Percentiles rank a stretch among this genome's conserved stretches.
Conservation (phyloP, 1,284 basidiomycete genomes). For the Phellopilus nigrolimitatus region DNA sequence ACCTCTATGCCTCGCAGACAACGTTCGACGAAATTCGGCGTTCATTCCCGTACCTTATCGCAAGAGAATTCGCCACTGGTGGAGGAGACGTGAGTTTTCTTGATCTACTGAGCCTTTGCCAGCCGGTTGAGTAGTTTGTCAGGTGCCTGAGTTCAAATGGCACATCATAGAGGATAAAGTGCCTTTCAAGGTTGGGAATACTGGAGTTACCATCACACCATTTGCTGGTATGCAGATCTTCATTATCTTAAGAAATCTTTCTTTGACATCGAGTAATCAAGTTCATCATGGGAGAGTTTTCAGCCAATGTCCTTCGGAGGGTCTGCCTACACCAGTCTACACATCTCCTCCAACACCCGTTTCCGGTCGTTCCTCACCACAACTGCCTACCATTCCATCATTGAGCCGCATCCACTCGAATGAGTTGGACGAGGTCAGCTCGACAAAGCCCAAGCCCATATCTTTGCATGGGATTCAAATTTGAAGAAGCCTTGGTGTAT, state of each 20-base stretch:
- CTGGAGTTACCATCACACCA: conserved; percentile 60
- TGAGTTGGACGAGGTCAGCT: conserved; percentile 19
- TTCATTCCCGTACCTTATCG: conserved; percentile 74
- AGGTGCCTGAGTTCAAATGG: conserved; percentile 78
- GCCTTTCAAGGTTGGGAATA: conserved; percentile 60
- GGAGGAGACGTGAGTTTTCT: conserved; percentile 60
- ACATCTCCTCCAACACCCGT: conserved; percentile 45
- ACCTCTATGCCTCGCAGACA: conserved; percentile 62
- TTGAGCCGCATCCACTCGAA: background rate
- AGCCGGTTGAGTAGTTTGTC: conserved; percentile 7
- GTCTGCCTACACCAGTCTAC: conserved; percentile 38
- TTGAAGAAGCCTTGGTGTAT: conserved; percentile 60
- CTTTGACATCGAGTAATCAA: conserved; percentile 23
- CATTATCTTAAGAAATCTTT: background rate
- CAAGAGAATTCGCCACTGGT: conserved; percentile 70
- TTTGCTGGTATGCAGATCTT: conserved; percentile 48
- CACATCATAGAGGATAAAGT: conserved; percentile 65
- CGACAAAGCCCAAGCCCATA: conserved; percentile 50
- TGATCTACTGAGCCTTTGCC: conserved; percentile 5
- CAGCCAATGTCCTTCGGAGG: conserved; percentile 32
- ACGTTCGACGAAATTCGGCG: conserved; percentile 63
- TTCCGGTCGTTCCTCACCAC: conserved; percentile 25
- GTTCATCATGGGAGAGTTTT: conserved; percentile 67
- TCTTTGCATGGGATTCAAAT: conserved; percentile 69
- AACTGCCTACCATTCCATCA: conserved; percentile 1